Conservation (phyloP, 1,284 basidiomycete genomes). For the Bjerkandera adusta region DNA sequence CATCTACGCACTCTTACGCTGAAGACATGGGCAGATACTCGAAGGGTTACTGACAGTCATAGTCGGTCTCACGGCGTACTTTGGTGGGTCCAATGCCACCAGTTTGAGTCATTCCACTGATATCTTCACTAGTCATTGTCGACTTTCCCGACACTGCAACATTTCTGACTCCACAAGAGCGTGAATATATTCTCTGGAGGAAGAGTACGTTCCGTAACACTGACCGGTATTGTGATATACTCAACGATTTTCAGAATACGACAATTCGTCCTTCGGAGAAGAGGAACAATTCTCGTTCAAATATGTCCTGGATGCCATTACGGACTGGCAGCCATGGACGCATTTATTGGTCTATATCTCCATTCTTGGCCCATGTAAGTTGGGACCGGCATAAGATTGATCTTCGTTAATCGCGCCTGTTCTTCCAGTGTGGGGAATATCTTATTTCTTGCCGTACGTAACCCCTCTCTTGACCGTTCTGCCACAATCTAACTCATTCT, state of each 20-base stretch:
- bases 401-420: neutral
- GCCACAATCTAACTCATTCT: neutral
- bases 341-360: constrained; percentile 64
- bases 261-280: constrained; percentile 64
- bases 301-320: constrained; percentile 51
- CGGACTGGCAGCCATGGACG: constrained; percentile 66
- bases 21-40: too few species aligned
- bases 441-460: constrained; percentile 62
- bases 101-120: neutral
- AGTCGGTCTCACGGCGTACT: neutral
- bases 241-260: constrained; percentile 43
- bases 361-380: constrained; percentile 55
- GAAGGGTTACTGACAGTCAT: neutral
- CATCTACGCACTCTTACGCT: too few species aligned
- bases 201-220: constrained; percentile 44
- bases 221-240: neutral
- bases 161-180: constrained; percentile 60
- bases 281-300: constrained; percentile 55
- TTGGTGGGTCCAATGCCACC: neutral
- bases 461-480: neutral
- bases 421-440: constrained; percentile 50
- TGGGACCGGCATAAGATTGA: neutral
- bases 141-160: constrained; percentile 56
- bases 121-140: constrained; percentile 42
- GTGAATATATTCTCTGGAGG: constrained; percentile 52